Conservation (phyloP, 2,329 filamentous ascomycete species). For the Aspergillus ochraceoroseus region DNA sequence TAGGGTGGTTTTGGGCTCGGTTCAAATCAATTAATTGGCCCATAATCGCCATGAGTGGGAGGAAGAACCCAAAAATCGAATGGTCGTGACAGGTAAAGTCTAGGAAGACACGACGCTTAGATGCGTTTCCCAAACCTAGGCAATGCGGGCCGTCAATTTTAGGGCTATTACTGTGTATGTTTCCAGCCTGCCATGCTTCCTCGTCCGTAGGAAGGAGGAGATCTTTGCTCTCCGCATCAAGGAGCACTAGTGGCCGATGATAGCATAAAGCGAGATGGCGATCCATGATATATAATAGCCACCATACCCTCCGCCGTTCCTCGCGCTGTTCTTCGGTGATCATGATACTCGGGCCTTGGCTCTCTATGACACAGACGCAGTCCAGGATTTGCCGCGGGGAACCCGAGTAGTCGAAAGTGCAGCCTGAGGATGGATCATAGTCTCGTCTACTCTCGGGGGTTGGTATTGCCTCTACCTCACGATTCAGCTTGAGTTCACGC, state of each 20-base stretch:
- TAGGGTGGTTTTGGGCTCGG: slow-evolving; percentile 43
- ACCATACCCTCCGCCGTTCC: slow-evolving; percentile 47
- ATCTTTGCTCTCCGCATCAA: slow-evolving; percentile 49
- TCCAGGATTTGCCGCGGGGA: slow-evolving; percentile 31
- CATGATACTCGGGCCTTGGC: slow-evolving; percentile 22
- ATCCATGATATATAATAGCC: slow-evolving; percentile 48
- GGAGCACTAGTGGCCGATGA: slow-evolving; percentile 44
- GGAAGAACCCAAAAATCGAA: slow-evolving; percentile 70
- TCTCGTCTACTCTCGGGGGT: slow-evolving; percentile 28
- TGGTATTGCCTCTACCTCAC: slow-evolving; percentile 56
- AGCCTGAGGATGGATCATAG: slow-evolving; percentile 31
- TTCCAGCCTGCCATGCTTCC: slow-evolving; percentile 53
- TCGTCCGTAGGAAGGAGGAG: slow-evolving; percentile 40
- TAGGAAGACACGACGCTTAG: slow-evolving; percentile 46
- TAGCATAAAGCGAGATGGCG: slow-evolving; percentile 48
- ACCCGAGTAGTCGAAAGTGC: slow-evolving; percentile 41
- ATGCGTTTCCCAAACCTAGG: slow-evolving; percentile 36
- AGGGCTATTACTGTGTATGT: slow-evolving; percentile 33
- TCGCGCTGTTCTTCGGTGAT: slow-evolving; percentile 63
- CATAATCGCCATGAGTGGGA: slow-evolving; percentile 48
- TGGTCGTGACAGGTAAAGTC: slow-evolving; percentile 77
- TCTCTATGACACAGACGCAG: slow-evolving; percentile 34
- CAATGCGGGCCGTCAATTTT: slow-evolving; percentile 33
- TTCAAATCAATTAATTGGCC: slow-evolving; percentile 50
- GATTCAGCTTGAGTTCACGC: slow-evolving; percentile 77